These are phyloP conservation scores for Starmerella stellata DNA, from an alignment of 805 yeast species.

Conservation along the genomic window DNA sequence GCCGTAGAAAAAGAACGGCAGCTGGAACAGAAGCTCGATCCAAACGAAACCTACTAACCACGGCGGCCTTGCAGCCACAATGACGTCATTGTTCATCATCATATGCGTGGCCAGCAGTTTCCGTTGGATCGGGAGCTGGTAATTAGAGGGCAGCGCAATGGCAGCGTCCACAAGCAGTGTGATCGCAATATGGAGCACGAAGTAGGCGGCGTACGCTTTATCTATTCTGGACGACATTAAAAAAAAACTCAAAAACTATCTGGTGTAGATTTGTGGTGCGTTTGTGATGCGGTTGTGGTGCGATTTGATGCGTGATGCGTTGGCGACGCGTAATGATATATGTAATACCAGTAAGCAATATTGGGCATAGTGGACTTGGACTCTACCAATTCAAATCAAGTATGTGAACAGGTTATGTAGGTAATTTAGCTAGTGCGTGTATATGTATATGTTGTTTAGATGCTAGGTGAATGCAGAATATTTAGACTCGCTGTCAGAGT, in stretches of 20 bases:
- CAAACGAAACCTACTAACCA: constrained; percentile 63
- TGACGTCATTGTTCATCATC: constrained; percentile 47
- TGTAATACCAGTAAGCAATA: too few species aligned
- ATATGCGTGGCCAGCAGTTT: constrained; percentile 42
- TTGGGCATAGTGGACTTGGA: too few species aligned
- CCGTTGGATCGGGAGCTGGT: constrained; percentile 33
- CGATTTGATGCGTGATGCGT: too few species aligned
- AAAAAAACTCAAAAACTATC: background rate
- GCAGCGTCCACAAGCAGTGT: constrained; percentile 60
- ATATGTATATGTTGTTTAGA: too few species aligned
- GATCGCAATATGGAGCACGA: constrained; percentile 51
- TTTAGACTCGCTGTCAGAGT: background rate
- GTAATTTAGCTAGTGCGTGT: too few species aligned
- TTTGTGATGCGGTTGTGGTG: too few species aligned
- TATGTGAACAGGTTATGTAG: too few species aligned
- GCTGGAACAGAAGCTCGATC: constrained; percentile 55
- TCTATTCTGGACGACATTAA: constrained; percentile 8
- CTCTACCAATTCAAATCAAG: too few species aligned
- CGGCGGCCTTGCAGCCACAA: constrained; percentile 38
- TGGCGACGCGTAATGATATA: too few species aligned
- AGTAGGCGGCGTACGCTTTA: constrained; percentile 19
- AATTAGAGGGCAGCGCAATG: constrained; percentile 41
- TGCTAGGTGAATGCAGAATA: background rate
- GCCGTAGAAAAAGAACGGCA: constrained; percentile 53
- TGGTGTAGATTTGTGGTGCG: too few species aligned